These are phyloP conservation scores for Lipomyces sp. DNA, from an alignment of 805 yeast species.

Conservation along the genomic window DNA sequence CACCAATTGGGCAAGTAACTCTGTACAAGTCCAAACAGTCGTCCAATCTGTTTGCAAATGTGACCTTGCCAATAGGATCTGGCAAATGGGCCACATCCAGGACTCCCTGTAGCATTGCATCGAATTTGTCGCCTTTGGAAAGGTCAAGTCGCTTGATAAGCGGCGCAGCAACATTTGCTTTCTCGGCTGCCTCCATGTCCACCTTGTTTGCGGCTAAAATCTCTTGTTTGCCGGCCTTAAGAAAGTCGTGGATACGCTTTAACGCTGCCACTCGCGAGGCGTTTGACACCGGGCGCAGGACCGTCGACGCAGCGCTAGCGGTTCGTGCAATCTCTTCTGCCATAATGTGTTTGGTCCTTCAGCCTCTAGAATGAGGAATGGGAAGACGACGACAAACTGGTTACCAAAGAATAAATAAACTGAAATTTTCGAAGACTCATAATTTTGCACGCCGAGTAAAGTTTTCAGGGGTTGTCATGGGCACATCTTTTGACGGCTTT, in stretches of 20 bases:
- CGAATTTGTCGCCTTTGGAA: constrained; percentile 81
- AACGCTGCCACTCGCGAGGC: constrained; percentile 76
- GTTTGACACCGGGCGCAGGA: constrained; percentile 75
- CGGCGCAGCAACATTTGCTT: constrained; percentile 54
- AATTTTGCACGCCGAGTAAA: no score
- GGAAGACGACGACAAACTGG: not conserved
- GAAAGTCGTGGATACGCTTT: constrained; percentile 69
- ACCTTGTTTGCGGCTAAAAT: constrained; percentile 73
- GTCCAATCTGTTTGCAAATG: constrained; percentile 82
- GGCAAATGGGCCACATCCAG: constrained; percentile 85
- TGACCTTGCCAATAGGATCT: constrained; percentile 91
- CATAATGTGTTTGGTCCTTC: constrained; percentile 24
- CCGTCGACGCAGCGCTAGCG: constrained; percentile 83
- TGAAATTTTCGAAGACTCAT: no score
- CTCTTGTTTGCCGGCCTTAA: constrained; percentile 60
- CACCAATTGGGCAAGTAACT: constrained; percentile 94
- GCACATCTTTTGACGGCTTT: no score
- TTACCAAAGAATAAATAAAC: not conserved
- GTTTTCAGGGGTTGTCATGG: no score
- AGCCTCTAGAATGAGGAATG: not conserved
- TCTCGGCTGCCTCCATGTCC: constrained; percentile 71
- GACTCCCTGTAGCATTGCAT: constrained; percentile 92
- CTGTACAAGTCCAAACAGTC: constrained; percentile 84
- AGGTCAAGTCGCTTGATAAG: constrained; percentile 84
- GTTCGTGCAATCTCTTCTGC: constrained; percentile 78